These are phyloP conservation scores for Candida tallmaniae DNA, from an alignment of 805 yeast species.

Conservation along the genomic window DNA sequence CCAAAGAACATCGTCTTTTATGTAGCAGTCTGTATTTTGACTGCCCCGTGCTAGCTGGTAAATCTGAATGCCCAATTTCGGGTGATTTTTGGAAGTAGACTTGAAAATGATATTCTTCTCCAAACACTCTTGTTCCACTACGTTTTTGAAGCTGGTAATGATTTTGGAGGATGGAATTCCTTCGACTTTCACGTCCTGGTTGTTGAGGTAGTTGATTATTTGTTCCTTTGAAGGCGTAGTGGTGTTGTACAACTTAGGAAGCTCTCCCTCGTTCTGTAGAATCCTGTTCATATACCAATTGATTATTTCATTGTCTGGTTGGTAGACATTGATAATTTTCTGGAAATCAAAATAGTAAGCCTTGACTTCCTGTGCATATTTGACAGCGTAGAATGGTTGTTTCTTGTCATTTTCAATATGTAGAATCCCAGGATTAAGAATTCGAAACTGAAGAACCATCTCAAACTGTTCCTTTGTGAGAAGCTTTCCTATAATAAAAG, in stretches of 20 bases:
- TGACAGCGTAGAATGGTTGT: not conserved
- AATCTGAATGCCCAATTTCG: constrained; percentile 39
- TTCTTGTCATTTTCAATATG: constrained; percentile 1
- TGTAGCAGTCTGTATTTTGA: constrained; percentile 26
- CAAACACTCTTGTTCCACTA: constrained; percentile 58
- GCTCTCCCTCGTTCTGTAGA: constrained; percentile 1
- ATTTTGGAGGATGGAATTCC: constrained; percentile 43
- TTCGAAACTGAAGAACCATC: constrained; percentile 23
- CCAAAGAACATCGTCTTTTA: constrained; percentile 67
- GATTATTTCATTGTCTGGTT: constrained; percentile 1
- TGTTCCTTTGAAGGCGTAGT: constrained; percentile 2
- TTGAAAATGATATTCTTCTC: constrained; percentile 44
- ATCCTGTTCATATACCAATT: constrained; percentile 13
- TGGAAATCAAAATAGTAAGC: constrained; percentile 4
- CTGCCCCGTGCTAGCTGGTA: constrained; percentile 33
- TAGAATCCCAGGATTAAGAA: constrained; percentile 36
- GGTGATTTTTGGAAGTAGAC: constrained; percentile 23
- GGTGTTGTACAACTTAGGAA: constrained; percentile 1
- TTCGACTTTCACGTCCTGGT: constrained; percentile 12
- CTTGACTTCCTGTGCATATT: constrained; percentile 2
- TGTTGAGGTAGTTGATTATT: not conserved
- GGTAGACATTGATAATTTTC: not conserved
- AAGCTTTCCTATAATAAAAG: not conserved
- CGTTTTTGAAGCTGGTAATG: constrained; percentile 36
- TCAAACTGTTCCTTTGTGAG: constrained; percentile 7